Base-by-base conservation (phyloP, 148 eudicot species). In the Rhododendron ovatum region DNA sequence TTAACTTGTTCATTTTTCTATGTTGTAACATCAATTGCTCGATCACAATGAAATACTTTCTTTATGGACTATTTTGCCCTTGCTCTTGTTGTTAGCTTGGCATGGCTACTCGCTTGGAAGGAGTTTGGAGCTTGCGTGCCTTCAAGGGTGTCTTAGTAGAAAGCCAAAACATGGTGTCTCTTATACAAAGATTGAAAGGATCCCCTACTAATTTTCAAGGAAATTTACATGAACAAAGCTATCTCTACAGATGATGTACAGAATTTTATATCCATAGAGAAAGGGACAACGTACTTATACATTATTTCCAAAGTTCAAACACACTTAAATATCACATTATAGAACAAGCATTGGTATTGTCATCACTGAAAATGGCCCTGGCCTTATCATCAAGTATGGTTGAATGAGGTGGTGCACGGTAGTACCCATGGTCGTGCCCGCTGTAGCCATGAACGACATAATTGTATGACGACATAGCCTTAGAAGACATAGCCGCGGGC, bases 351-450 rank as follows among this genome's bases (percentile, higher is more conserved):
- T 78, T 78, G 48, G 87, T 85, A 65, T 94, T 93, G 3, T 93
- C 97, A 80, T 94, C 97, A 39, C 90, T 92, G 67, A 93, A 93
- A 86, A 89, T 63, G 61, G 84, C 69, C 51, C 84, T 80, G 77
- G 92, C 50, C 39, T 75, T 71, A 2, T 89, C 87, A 35, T 85
- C 83, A 45, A 86, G 0, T 14, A 86, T 81, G 8, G 76, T 73
- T 20, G 89, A 74, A 45, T 79, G 67, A 48, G 87, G 80, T 7
- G 87, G 87, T 17, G 57, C 71, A 33, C 53, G 87, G 51, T 89
- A 80, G 88, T 85, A 86, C 22, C 83, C 85, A 20, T 86, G 90
- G 15, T 87, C 87, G n/a, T 88, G 89, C 20, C 89, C 87, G 51
- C 85, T 86, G 78, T 89, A 90, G 47, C 91, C 92, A 65, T 88